phyloP scores from a whole-genome alignment of 257 asterid species.

The Solanum ahanhuiri region DNA sequence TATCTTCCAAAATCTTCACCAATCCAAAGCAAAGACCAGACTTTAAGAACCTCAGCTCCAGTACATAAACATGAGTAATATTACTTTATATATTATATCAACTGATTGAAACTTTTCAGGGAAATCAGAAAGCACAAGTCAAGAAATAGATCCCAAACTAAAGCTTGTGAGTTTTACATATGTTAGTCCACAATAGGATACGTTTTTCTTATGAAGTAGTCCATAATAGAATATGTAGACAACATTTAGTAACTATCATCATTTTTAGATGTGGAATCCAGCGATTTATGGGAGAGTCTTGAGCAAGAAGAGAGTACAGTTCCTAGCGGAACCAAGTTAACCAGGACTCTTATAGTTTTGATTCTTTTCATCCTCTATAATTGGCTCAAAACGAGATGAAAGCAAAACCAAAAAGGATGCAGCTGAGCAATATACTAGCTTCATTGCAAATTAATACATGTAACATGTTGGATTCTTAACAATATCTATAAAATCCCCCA shows the following conservation, averaged over 20 bases:
- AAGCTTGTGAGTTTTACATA: not conserved
- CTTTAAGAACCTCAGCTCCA: not conserved
- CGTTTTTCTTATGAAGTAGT: not conserved
- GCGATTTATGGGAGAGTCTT: not conserved
- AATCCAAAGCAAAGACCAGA: not conserved
- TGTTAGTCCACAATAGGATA: not conserved
- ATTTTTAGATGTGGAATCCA: not conserved
- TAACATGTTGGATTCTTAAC: not conserved
- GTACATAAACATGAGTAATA: not conserved
- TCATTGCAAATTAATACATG: not conserved
- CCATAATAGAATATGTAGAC: not conserved
- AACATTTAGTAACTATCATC: not conserved
- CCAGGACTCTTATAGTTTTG: not conserved
- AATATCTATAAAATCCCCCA: not conserved
- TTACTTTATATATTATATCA: not conserved
- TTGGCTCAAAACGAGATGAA: not conserved
- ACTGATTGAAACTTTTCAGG: not conserved
- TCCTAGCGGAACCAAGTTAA: not conserved
- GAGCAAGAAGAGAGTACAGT: not conserved
- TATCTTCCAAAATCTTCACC: not conserved
- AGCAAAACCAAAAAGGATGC: not conserved
- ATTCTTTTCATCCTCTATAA: not conserved
- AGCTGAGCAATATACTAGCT: not conserved
- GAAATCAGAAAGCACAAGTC: not conserved
- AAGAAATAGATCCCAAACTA: not conserved